Evolutionary conservation across 805 yeast species (phyloP), one percentile per base, ranked within the genome.

Genomic region (Saccharomycopsis babjevae): DNA sequence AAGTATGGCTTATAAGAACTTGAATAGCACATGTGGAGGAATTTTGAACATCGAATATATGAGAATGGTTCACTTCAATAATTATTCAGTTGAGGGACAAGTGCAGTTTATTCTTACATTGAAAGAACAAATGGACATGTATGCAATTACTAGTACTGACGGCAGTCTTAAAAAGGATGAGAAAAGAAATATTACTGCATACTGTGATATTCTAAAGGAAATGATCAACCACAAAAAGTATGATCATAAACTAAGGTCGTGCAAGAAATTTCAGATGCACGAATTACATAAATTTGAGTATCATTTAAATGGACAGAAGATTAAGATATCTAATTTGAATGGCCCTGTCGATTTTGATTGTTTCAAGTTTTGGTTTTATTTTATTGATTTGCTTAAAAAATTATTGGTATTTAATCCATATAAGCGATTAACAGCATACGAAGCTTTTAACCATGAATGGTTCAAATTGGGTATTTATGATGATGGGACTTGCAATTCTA

Each of bases 391-490:
- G 66, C 74, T 88, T 64, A 80, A 79, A 62, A 79, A 79, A 66
- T 77, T 89, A 68, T 81, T 89, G 64, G 83, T 80, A 34, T 85
- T 85, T 67, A 89, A 89, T 68, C 96, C 96, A 1, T 70, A 77
- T 1, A 78, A 84, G 68, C 76, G 96, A 66, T 83, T 88, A 59
- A 82, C 89, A 1, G 96, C 93, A 4, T 80, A 79, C 62, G 86
- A 86, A 64, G 94, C 96, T 0, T 76, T 89, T 66, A 77, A 79
- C 62, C 96, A 89, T 71, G 90, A 89, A 56, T 94, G 97, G 88
- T 85, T 96, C 71, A 77, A 79, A 65, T 76, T 78, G 62, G 86
- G 86, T 32, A 78, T 83, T 57, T 71, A 77, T 65, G 87, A 82
- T 71, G 85, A 81, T 62, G 86, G 83, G 3, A 73, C 73, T 18